Base-by-base conservation (phyloP, 805 yeast species). In the Phaffomyces opuntiae region DNA sequence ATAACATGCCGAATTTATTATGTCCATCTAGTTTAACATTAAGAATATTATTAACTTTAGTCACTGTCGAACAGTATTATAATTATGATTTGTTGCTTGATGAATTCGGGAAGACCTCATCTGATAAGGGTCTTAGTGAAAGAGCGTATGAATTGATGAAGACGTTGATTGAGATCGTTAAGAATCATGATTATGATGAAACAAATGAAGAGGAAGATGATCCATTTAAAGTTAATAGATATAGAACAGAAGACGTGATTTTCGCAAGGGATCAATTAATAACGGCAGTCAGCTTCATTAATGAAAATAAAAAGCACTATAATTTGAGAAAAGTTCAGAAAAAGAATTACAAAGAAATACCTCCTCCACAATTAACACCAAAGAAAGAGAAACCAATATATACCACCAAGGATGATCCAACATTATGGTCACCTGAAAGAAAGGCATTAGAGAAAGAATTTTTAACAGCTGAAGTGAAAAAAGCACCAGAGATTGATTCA, bases 31-130 rank as follows among this genome's bases (percentile, higher is more conserved):
- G 60, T 21, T 62, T 64, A 26, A 57, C 66, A 4, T 38, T 69
- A 9, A 52, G 63, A 26, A 59, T 65, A 1, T 42, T 72, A 9
- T 56, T 72, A 38, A 67, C 75, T 1, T 47, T 71, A 25, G 63
- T 63, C 0, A 65, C 73, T 0, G 48, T 67, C 1, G 62, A 69
- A 0, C 54, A 55, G 1, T 55, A 54, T 38, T 52, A 53, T 34
- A 54, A 52, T 35, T 56, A 53, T 16, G 48, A 58, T 6, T 19
- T 56, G 4, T 48, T 63, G 16, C 37, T 46, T 9, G 59, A 52
- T 32, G 67, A 65, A 9, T 40, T 54, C 50, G 61, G 27, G 50
- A 57, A 36, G 51, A 50, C 44, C 33, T 48, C 27, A 16, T 56
- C 65, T 0, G 59, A 63, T 36, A 53, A 57, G 6, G 57, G 66